Evolutionary conservation across 805 yeast genomes (phyloP).

Genomic region (Myxozyma monticola): DNA sequence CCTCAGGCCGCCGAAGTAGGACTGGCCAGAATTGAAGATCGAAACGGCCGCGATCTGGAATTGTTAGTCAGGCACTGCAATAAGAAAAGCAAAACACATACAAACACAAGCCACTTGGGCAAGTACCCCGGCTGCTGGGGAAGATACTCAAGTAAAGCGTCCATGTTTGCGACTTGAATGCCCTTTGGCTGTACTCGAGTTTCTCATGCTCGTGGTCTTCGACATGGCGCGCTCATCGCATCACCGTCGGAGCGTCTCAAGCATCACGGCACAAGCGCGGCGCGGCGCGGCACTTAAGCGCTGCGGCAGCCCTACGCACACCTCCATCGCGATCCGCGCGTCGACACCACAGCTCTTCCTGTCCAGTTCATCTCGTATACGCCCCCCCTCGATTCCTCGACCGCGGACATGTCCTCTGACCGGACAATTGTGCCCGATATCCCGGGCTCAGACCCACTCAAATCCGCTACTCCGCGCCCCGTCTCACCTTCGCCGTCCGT

Average conservation of each 20-base stretch:
- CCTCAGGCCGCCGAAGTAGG: slow-evolving; percentile 70
- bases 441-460: background rate
- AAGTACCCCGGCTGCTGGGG: slow-evolving; percentile 56
- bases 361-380: no score
- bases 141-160: slow-evolving; percentile 37
- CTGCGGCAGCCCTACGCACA: no score
- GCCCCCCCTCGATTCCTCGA: no score
- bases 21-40: slow-evolving; percentile 83
- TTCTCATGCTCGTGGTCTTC: no score
- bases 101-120: slow-evolving; percentile 78
- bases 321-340: no score
- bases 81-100: slow-evolving; percentile 31
- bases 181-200: no score
- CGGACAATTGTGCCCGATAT: slow-evolving; percentile 23
- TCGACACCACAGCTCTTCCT: no score
- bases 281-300: no score
- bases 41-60: slow-evolving; percentile 75
- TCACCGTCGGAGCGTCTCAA: no score
- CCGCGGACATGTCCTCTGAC: slow-evolving; percentile 15
- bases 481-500: slow-evolving; percentile 1
- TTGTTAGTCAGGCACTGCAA: slow-evolving; percentile 10
- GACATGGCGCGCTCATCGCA: no score
- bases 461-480: slow-evolving; percentile 1
- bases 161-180: no score
- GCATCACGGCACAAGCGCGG: no score